phyloP scores from a whole-genome alignment of 2,329 filamentous ascomycete genomes.

The Diaporthe longicolla region DNA sequence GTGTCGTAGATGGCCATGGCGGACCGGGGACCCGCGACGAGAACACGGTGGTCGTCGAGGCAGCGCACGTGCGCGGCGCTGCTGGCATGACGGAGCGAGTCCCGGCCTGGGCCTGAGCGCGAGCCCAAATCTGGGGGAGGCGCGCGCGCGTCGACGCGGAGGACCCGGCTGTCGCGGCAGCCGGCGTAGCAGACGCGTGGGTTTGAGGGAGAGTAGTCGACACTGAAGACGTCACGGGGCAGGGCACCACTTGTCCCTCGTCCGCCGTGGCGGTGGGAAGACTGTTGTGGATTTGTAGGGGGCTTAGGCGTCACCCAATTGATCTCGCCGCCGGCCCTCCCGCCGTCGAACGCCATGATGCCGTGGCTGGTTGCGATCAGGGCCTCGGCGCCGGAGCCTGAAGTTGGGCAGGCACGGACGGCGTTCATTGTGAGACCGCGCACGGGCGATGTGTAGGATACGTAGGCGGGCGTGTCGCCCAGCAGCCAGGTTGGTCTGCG shows the following conservation, averaged over 20 bases:
- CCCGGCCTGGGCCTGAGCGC: constrained; percentile 43
- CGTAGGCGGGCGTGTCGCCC: constrained; percentile 50
- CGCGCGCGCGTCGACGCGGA: constrained; percentile 61
- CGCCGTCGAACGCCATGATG: constrained; percentile 55
- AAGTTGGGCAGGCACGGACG: constrained; percentile 59
- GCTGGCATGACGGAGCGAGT: constrained; percentile 53
- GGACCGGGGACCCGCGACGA: constrained; percentile 66
- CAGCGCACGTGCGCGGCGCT: constrained; percentile 65
- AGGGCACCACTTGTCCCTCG: background rate
- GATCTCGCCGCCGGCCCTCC: constrained; percentile 50
- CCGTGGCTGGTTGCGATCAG: constrained; percentile 64
- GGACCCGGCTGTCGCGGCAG: constrained; percentile 62
- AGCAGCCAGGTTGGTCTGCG: constrained; percentile 55
- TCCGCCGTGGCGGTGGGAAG: background rate
- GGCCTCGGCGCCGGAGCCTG: constrained; percentile 57
- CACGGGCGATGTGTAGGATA: constrained; percentile 36
- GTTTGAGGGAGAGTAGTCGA: constrained; percentile 62
- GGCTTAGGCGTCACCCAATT: constrained; percentile 47
- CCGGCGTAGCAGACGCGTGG: constrained; percentile 65
- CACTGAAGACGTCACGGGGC: constrained; percentile 61
- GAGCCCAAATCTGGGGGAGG: constrained; percentile 40
- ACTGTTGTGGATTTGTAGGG: too few relatives aligned
- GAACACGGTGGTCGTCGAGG: constrained; percentile 63
- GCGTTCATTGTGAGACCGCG: constrained; percentile 43
- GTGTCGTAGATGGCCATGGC: constrained; percentile 70